Conservation (phyloP, 2,329 filamentous ascomycete genomes). For the Cercospora sojina region DNA sequence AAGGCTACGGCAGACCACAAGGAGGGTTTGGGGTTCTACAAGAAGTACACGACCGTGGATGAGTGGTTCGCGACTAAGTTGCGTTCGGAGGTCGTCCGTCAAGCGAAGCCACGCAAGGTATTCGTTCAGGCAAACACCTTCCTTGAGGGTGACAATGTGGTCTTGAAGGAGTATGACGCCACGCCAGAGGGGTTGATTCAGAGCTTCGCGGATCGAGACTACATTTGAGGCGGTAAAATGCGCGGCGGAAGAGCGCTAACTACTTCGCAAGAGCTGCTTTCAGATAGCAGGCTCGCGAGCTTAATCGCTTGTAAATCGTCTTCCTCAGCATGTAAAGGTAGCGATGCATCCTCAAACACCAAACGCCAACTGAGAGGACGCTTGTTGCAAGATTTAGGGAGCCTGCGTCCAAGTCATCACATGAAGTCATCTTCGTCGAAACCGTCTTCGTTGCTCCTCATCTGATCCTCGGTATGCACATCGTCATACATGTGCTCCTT, state of each 20-base stretch:
- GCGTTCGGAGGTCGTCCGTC: slow-evolving; percentile 69
- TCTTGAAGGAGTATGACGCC: slow-evolving; percentile 81
- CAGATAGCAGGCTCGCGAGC: background rate
- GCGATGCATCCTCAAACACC: background rate
- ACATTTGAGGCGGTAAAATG: slow-evolving; percentile 31
- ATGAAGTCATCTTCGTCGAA: slow-evolving; percentile 86
- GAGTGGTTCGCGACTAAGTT: slow-evolving; percentile 83
- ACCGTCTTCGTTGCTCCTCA: slow-evolving; percentile 85
- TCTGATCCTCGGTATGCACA: slow-evolving; percentile 77
- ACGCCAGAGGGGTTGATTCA: slow-evolving; percentile 77
- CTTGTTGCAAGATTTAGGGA: background rate
- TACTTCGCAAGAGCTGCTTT: background rate
- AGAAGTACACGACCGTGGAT: slow-evolving; percentile 78
- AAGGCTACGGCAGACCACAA: slow-evolving; percentile 85
- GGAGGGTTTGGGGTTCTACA: slow-evolving; percentile 75
- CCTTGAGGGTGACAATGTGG: slow-evolving; percentile 65
- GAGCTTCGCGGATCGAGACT: slow-evolving; percentile 57
- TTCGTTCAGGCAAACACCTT: slow-evolving; percentile 93
- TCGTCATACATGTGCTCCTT: slow-evolving; percentile 99
- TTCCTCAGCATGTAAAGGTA: background rate
- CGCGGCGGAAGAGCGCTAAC: background rate
- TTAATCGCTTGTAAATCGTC: background rate
- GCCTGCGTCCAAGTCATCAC: slow-evolving; percentile 38
- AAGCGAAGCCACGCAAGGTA: slow-evolving; percentile 82
- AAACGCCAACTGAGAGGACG: background rate